A percentile compares a stretch with the other conserved stretches of the same genome.
These are phyloP conservation scores for Fusarium sp. DNA, from an alignment of 2,329 filamentous ascomycete genomes.

Conservation along the genomic window DNA sequence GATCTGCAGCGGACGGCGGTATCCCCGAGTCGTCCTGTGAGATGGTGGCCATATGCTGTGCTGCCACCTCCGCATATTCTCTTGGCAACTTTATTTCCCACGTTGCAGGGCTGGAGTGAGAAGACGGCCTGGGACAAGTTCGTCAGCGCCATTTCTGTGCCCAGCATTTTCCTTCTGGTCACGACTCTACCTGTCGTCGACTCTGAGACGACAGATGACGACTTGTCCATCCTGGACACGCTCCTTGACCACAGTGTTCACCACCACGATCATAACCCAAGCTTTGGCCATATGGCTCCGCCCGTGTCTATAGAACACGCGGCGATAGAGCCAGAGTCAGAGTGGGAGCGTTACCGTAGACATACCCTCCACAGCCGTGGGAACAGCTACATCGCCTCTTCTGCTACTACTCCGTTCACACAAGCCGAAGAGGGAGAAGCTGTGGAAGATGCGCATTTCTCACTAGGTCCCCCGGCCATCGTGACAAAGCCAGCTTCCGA, in stretches of 20 bases:
- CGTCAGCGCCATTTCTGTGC: constrained; percentile 84
- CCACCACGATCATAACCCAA: constrained; percentile 43
- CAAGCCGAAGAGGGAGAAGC: constrained; percentile 39
- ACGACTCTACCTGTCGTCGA: constrained; percentile 94
- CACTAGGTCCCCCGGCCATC: constrained; percentile 40
- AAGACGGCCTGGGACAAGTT: constrained; percentile 89
- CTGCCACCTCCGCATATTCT: constrained; percentile 80
- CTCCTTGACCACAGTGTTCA: constrained; percentile 47
- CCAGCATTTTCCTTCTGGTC: constrained; percentile 89
- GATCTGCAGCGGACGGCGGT: constrained; percentile 54
- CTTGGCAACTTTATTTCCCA: constrained; percentile 84
- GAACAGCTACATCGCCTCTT: constrained; percentile 38
- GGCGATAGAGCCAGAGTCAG: constrained; percentile 57
- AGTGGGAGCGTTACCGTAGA: constrained; percentile 71
- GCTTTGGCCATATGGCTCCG: constrained; percentile 48
- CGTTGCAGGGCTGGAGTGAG: constrained; percentile 81
- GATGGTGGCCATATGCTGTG: constrained; percentile 85
- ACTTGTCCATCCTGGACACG: constrained; percentile 40
- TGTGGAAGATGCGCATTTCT: constrained; percentile 27
- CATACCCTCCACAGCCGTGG: constrained; percentile 52
- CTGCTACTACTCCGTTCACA: constrained; percentile 30
- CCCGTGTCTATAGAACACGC: constrained; percentile 51
- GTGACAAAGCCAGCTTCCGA: constrained; percentile 49
- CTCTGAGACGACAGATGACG: constrained; percentile 66
- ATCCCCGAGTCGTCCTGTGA: constrained; percentile 60